Base-by-base conservation (phyloP, 2,329 filamentous ascomycete genomes). In the Metarhizium robertsii region DNA sequence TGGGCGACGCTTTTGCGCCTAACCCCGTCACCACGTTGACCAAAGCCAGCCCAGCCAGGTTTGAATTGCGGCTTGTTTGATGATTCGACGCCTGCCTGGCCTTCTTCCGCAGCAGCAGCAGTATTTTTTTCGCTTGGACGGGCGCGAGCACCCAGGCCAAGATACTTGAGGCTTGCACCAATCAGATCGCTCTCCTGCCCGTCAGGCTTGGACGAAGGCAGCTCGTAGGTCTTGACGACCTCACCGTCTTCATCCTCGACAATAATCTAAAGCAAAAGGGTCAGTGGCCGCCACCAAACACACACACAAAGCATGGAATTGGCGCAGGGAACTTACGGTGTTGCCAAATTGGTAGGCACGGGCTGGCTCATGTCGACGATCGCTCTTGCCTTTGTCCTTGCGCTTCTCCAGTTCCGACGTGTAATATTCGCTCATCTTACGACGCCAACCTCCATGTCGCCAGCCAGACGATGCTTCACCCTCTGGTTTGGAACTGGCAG, bases 211-310 rank as follows among this genome's bases (percentile, higher is more conserved):
- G 80, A 70, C 0, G 78, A 73, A 1, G 87, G 85, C 32, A 92
- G 79, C 60, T 92, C 85, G 66, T 91, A 92, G 55, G 88, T 85
- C 73, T 92, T 92, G 67, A 95, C 81, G 36, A 95, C 90, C 67
- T 95, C 90, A 47, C 89, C 89, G 62, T 92, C 86, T 68, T 88
- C 87, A 59, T 95, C 88, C 71, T 95, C 89, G 16, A 95, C 87
- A 66, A 95, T 92, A 60, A 95, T 90, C 74, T 89, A 18, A 74
- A 6, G 4, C n/a, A 11, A 8, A 2, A 46, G 4, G 43, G 40
- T 18, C 20, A 48, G 43, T 10, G 13, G 38, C 38, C 38, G 14
- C 38, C 8, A 16, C 34, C 1, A 20, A 52, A 52, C 3, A 34
- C 7, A 34, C 1, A 10, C 1, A 5, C 38, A 6, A 18, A 47